Evolutionary conservation across 371 early-diverging fungal genomes (phyloP), one percentile per base, ranked within the genome.

Genomic region (Apophysomyces ossiformis): DNA sequence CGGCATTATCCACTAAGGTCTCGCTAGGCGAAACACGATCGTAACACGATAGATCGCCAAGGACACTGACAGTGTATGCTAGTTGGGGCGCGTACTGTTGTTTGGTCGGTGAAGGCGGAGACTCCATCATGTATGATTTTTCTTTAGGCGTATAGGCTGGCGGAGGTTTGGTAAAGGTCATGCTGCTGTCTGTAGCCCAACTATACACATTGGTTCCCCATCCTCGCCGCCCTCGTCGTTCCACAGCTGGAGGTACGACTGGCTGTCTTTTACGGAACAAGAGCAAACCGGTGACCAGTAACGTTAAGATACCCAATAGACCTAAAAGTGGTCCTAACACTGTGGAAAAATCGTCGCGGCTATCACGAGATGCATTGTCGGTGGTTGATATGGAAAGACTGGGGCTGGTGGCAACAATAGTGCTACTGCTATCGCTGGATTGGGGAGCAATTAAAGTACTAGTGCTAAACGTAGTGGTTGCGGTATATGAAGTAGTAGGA

Each of bases 41-140:
- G 21, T 50, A 50, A 11, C 21, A 50, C 1, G 54, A 50, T 21
- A 50, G 21, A 21, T 50, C 54, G 21, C 54, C 54, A 9, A 50
- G 21, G 1, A 50, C 54, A 11, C 54, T 50, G 7, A 50, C 54
- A 26, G 54, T 50, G 21, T 50, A 50, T 5, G 54, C 54, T 21
- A 50, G 54, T 21, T 50, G 54, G 18, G 54, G 54, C 54, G 54
- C 54, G 54, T 50, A 50, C 21, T 50, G 54, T 21, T 50, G 54
- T 50, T 50, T 50, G n/a, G 54, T 50, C 21, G 54, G 54, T 21
- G 54, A 50, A 18, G 54, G 54, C 21, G 54, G 54, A 9, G 54
- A 21, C 21, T 50, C 54, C n/a, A 18, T 9, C 21, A 50, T n/a
- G 21, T 50, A 21, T 50, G 54, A 16, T 21, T 50, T 50, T 21